Percentiles rank a stretch among this genome's conserved stretches.
Evolutionary conservation across 78 protist species (phyloP).

Genomic region (Kipferlia bialata): DNA sequence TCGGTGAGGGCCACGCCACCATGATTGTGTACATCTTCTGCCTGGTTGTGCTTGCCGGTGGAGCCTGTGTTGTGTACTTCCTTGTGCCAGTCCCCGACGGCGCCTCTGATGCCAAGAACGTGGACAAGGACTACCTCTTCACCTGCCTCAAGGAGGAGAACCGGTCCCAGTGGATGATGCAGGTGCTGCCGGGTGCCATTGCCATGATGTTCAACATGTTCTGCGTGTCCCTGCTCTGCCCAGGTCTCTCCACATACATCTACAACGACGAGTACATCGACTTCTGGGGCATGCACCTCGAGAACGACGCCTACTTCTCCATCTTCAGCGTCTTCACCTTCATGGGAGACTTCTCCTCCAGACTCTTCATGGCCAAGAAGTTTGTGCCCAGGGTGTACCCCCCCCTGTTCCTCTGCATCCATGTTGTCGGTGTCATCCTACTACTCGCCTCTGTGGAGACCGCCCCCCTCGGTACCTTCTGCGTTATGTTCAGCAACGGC

Average conservation of each 20-base stretch:
- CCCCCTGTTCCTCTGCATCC: not conserved
- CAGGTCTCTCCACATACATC: conserved; percentile 10
- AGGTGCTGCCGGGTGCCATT: conserved; percentile 2
- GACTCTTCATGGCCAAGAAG: not conserved
- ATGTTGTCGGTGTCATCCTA: not conserved
- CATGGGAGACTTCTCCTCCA: conserved; percentile 3
- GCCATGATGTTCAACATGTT: conserved; percentile 26
- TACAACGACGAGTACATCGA: not conserved
- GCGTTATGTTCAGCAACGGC: conserved; percentile 17
- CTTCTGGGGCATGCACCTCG: not conserved
- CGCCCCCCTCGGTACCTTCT: not conserved
- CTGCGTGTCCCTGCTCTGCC: conserved; percentile 16
- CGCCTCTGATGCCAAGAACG: not conserved
- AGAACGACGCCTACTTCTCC: not conserved
- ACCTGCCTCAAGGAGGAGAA: not conserved
- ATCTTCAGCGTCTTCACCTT: conserved; percentile 2
- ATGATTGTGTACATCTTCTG: not conserved
- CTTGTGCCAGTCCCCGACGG: not conserved
- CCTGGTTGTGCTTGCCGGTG: not conserved
- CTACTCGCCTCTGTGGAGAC: not conserved
- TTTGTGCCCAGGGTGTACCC: not conserved
- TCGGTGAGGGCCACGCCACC: not conserved
- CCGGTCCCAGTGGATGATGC: conserved; percentile 5
- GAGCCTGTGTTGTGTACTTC: not conserved
- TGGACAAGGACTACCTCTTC: not conserved